A percentile compares a stretch with the other conserved stretches of the same genome.
Evolutionary conservation across 2,329 filamentous ascomycete genomes (phyloP).

Genomic region (Botrytis hyacinthi): DNA sequence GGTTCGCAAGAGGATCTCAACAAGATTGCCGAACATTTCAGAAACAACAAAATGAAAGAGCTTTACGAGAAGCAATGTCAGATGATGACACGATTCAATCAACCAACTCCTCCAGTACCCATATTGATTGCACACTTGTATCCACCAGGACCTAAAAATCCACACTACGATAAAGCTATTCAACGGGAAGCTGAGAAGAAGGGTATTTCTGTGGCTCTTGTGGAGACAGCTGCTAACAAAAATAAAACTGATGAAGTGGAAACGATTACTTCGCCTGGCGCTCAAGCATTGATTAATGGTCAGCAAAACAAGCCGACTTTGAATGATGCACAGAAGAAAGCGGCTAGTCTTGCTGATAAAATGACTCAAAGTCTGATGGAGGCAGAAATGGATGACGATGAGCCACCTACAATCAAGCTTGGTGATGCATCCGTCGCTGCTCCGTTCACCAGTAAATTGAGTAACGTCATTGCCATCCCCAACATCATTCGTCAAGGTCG

Average conservation of each 20-base stretch:
- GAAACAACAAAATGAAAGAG: constrained; percentile 97
- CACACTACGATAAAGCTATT: constrained; percentile 90
- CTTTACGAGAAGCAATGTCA: constrained; percentile 94
- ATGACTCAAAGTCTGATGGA: constrained; percentile 88
- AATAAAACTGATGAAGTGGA: constrained; percentile 55
- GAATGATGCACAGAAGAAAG: constrained; percentile 67
- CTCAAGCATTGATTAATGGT: constrained; percentile 57
- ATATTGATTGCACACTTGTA: constrained; percentile 89
- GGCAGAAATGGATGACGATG: constrained; percentile 76
- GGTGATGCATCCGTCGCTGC: constrained; percentile 96
- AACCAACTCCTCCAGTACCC: constrained; percentile 89
- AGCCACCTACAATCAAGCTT: constrained; percentile 93
- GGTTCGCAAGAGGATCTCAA: constrained; percentile 88
- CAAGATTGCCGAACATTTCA: constrained; percentile 87
- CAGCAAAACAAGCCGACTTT: constrained; percentile 52
- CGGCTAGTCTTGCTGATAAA: constrained; percentile 79
- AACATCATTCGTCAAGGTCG: constrained; percentile 98
- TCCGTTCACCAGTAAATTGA: constrained; percentile 95
- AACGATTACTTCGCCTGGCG: constrained; percentile 65
- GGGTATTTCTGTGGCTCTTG: constrained; percentile 56
- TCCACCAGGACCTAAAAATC: constrained; percentile 84
- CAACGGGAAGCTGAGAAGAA: constrained; percentile 81
- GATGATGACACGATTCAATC: constrained; percentile 93
- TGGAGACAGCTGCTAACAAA: constrained; percentile 53
- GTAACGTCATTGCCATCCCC: constrained; percentile 93